phyloP scores from a whole-genome alignment of 2,329 filamentous ascomycete genomes.

The Penicillium polonicum region DNA sequence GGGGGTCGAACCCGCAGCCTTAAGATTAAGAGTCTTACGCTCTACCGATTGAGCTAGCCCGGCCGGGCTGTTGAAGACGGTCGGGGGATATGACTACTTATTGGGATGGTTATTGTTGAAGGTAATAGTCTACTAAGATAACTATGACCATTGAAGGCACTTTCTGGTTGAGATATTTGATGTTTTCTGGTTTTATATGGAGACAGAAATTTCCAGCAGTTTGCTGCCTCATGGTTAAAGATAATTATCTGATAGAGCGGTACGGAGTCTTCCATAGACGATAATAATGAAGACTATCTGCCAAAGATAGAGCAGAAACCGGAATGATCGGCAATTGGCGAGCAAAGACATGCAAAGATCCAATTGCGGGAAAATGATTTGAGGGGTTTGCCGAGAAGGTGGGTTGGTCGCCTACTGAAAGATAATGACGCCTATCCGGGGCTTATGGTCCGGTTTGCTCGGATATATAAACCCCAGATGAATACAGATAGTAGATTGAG shows the following conservation, averaged over 20 bases:
- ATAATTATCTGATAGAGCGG: neutral
- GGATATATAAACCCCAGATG: neutral
- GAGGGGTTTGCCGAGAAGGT: conserved; percentile 1
- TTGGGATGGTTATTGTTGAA: neutral
- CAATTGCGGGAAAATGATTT: conserved; percentile 5
- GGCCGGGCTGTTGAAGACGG: conserved; percentile 28
- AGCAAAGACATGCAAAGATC: neutral
- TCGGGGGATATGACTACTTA: neutral
- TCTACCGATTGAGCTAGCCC: conserved; percentile 54
- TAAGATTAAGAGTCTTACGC: conserved; percentile 50
- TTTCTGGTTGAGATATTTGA: neutral
- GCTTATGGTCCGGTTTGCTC: neutral
- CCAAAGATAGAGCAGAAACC: neutral
- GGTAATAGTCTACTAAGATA: neutral
- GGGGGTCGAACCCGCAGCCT: conserved; percentile 46
- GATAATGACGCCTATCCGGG: neutral
- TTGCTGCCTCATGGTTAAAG: too few relatives aligned
- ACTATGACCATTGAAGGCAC: neutral
- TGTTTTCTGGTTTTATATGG: neutral
- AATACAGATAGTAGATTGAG: neutral
- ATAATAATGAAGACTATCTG: neutral
- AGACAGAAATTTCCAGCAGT: neutral
- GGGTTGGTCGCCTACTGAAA: neutral
- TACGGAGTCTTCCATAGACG: neutral
- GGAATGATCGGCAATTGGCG: neutral